Conservation (phyloP, 805 yeast species). For the Priceomyces melissophilus region DNA sequence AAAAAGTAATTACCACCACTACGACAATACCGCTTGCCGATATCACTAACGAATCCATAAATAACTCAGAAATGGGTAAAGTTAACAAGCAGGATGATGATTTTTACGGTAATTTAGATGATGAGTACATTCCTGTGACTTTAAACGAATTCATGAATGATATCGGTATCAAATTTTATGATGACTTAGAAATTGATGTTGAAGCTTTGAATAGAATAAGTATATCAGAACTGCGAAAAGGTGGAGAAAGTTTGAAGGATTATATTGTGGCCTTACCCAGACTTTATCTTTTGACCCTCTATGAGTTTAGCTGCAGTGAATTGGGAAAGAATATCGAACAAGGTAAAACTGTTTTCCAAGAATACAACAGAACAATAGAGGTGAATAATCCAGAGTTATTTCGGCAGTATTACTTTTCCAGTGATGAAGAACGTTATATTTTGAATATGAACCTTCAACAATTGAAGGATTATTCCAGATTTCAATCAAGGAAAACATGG, state of each 20-base stretch:
- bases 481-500: slow-evolving; percentile 57
- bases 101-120: slow-evolving; percentile 9
- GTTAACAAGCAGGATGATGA: too few relatives aligned
- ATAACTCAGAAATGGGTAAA: not conserved
- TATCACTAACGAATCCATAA: slow-evolving; percentile 4
- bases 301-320: slow-evolving; percentile 54
- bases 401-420: slow-evolving; percentile 43
- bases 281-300: slow-evolving; percentile 45
- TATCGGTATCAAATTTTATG: slow-evolving; percentile 42
- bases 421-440: slow-evolving; percentile 32
- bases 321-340: slow-evolving; percentile 47
- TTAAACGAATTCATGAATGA: slow-evolving; percentile 37
- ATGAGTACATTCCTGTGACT: slow-evolving; percentile 29
- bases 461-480: slow-evolving; percentile 49
- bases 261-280: slow-evolving; percentile 37
- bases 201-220: slow-evolving; percentile 22
- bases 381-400: slow-evolving; percentile 50
- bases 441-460: slow-evolving; percentile 49
- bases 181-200: slow-evolving; percentile 39
- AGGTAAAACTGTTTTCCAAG: slow-evolving; percentile 45
- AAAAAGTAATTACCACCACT: slow-evolving; percentile 9
- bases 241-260: slow-evolving; percentile 23
- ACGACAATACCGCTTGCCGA: slow-evolving; percentile 28
- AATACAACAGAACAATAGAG: slow-evolving; percentile 43
- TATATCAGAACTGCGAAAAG: slow-evolving; percentile 10